phyloP scores from a whole-genome alignment of 2,329 filamentous ascomycete species.

The Fusarium ramigenum region DNA sequence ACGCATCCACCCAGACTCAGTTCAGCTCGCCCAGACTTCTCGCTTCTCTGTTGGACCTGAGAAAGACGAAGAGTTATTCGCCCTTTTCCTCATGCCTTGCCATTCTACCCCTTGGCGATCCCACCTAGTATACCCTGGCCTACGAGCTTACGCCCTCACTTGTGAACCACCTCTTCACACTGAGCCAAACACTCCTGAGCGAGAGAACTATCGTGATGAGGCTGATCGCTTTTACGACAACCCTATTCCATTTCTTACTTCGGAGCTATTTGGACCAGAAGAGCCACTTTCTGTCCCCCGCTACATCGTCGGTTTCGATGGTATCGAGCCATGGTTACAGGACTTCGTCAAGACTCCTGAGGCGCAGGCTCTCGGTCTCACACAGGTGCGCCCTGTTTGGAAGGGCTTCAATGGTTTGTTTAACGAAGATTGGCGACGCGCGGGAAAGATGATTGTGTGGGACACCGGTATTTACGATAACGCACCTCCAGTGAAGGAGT shows the following conservation, averaged over 20 bases:
- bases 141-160: slow-evolving; percentile 84
- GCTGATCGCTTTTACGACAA: slow-evolving; percentile 90
- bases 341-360: slow-evolving; percentile 55
- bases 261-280: slow-evolving; percentile 57
- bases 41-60: slow-evolving; percentile 42
- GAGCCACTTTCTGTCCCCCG: slow-evolving; percentile 53
- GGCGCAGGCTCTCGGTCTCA: slow-evolving; percentile 53
- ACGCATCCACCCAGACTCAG: slow-evolving; percentile 56
- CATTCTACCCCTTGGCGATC: slow-evolving; percentile 96
- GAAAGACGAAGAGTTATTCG: slow-evolving; percentile 61
- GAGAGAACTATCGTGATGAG: slow-evolving; percentile 82
- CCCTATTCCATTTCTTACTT: slow-evolving; percentile 61
- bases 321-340: slow-evolving; percentile 59
- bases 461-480: slow-evolving; percentile 54
- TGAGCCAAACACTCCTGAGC: slow-evolving; percentile 65
- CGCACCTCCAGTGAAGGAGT: neutral
- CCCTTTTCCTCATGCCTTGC: slow-evolving; percentile 92
- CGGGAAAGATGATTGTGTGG: slow-evolving; percentile 69
- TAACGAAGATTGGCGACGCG: slow-evolving; percentile 68
- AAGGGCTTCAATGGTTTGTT: slow-evolving; percentile 68
- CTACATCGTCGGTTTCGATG: slow-evolving; percentile 70
- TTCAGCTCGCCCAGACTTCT: slow-evolving; percentile 31
- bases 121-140: slow-evolving; percentile 78
- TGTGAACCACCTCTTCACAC: slow-evolving; percentile 88
- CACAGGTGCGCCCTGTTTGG: slow-evolving; percentile 60